Evolutionary conservation across 371 early-diverging fungal genomes (phyloP), one percentile per base, ranked within the genome.

Genomic region (Mucor mucedo): DNA sequence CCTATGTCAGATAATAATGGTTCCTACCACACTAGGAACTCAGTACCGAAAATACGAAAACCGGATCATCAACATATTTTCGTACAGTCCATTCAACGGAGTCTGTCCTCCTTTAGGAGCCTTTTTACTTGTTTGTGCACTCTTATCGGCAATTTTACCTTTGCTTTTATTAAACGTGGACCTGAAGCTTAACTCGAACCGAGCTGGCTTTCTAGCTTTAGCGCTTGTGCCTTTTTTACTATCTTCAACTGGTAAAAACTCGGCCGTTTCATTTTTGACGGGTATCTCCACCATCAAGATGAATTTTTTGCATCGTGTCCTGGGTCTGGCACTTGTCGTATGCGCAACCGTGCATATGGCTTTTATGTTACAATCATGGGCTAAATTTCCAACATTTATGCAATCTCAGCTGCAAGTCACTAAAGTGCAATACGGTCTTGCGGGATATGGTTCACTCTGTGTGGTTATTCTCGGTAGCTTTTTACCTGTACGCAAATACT

Each of bases 211-310:
- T 60, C 62, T 87, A 16, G 77, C 68, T 0, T 69, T 87, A 1
- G 62, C 84, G 13, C 69, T 81, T 32, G 82, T 87, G 5, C 85
- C 87, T 0, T 87, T 87, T 62, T 47, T 84, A 11, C 70, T 87
- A 47, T 83, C 83, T 1, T 82, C 84, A 2, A 78, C 87, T 2
- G 85, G 85, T 50, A 87, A 87, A 58, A 77, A 80, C 75, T 85
- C 87, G 6, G 76, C 83, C 3, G 45, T 87, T 32, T 71, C 72
- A 0, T 55, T 73, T 0, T 39, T 87, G 33, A 87, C 84, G 2
- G 87, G 87, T 5, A 82, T 87, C 2, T 85, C 87, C 1, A 72
- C 76, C 32, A 72, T 78, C 16, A 73, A 78, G 16, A 63, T 87
- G 59, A 87, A 85, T 38, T 77, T 73, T 39, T 55, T 81, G 29